These are phyloP conservation scores for Kwoniella dejecticola DNA, from an alignment of 768 basidiomycete species.

Conservation along the genomic window DNA sequence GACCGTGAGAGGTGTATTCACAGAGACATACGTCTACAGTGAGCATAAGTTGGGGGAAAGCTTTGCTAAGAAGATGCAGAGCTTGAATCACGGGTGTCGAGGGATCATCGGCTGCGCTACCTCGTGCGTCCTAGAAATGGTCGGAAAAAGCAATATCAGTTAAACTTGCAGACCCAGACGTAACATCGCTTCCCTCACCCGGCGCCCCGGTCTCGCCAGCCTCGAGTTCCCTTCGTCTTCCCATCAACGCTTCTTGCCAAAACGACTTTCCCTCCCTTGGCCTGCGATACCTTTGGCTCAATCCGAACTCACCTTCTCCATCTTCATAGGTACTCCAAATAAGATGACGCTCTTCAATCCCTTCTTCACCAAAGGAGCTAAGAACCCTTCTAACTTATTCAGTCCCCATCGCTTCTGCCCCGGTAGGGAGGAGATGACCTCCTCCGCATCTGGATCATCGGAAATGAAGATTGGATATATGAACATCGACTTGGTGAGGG, in stretches of 20 bases:
- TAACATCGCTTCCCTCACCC: too few species aligned
- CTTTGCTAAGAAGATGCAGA: constrained; percentile 71
- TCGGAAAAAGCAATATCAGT: too few species aligned
- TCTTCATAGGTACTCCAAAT: constrained; percentile 61
- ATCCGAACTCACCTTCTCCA: constrained; percentile 49
- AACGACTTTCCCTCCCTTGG: too few species aligned
- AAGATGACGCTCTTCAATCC: constrained; percentile 89
- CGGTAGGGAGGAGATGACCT: constrained; percentile 74
- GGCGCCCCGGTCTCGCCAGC: too few species aligned
- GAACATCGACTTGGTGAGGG: constrained; percentile 67
- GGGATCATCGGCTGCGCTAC: constrained; percentile 86
- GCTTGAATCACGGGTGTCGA: constrained; percentile 90
- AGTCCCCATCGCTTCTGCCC: constrained; percentile 93
- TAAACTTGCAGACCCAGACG: too few species aligned
- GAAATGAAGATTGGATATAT: constrained; percentile 99
- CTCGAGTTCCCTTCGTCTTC: too few species aligned
- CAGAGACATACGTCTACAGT: constrained; percentile 97
- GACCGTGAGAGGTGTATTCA: constrained; percentile 97
- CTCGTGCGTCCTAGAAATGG: constrained; percentile 79
- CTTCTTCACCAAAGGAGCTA: constrained; percentile 83
- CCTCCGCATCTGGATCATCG: constrained; percentile 83
- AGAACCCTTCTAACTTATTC: constrained; percentile 83
- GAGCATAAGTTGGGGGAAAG: constrained; percentile 85
- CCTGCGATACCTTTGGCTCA: too few species aligned
- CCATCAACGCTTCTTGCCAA: too few species aligned